Conservation (phyloP, 495 filamentous ascomycete species). For the Xylaria palmicola region DNA sequence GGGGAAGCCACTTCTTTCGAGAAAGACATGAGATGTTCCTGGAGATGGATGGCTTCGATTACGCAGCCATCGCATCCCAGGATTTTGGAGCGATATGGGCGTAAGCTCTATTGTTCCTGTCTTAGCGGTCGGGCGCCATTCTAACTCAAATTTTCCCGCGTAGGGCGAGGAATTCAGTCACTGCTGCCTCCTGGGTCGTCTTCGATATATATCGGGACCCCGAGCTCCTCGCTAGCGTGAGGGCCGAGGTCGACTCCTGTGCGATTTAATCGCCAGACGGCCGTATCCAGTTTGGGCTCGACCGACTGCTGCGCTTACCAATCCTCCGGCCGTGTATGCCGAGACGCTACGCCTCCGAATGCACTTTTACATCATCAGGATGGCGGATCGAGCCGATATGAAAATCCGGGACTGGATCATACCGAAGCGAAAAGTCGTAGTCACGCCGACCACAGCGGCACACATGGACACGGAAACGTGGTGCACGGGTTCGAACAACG, state of each 20-base stretch:
- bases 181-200: conserved; percentile 20
- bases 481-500: conserved; percentile 26
- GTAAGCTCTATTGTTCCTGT: not conserved
- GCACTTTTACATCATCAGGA: conserved; percentile 30
- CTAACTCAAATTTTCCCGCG: not conserved
- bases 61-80: conserved; percentile 28
- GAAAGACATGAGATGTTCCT: conserved; percentile 32
- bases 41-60: conserved; percentile 29
- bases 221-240: conserved; percentile 17
- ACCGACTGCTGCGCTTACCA: conserved; percentile 23
- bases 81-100: conserved; percentile 25
- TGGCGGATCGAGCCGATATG: conserved; percentile 22
- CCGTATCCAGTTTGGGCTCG: conserved; percentile 23
- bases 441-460: conserved; percentile 24
- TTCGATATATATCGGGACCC: conserved; percentile 26
- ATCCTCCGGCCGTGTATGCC: conserved; percentile 34
- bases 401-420: conserved; percentile 28
- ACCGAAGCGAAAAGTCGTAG: conserved; percentile 16
- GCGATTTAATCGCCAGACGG: conserved; percentile 16
- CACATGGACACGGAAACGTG: conserved; percentile 31
- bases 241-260: conserved; percentile 21
- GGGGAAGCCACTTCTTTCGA: conserved; percentile 32
- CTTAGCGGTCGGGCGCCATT: not conserved
- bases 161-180: conserved; percentile 23
- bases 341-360: conserved; percentile 33